Conservation (phyloP, 768 basidiomycete genomes). For the Macrolepiota fuliginosa region DNA sequence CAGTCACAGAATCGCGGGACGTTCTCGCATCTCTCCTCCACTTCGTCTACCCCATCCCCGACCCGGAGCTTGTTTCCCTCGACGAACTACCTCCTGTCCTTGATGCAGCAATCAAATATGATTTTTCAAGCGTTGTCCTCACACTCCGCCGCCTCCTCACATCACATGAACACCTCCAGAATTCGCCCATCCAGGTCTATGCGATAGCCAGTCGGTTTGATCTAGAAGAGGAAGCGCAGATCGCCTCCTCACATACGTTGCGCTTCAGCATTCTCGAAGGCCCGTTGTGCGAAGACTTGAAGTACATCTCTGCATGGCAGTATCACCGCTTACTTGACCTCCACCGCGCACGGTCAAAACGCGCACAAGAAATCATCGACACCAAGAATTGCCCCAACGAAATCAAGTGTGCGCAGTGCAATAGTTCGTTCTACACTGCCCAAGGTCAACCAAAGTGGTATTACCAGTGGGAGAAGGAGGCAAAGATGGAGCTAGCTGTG, state of each 20-base stretch:
- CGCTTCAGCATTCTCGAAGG: conserved; percentile 49
- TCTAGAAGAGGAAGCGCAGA: conserved; percentile 57
- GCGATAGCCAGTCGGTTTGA: conserved; percentile 68
- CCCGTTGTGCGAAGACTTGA: conserved; percentile 61
- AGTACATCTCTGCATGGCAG: conserved; percentile 63
- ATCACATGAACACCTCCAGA: conserved; percentile 43
- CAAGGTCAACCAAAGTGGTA: conserved; percentile 67
- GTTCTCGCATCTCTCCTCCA: conserved; percentile 51
- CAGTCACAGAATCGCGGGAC: conserved; percentile 48
- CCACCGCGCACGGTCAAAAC: conserved; percentile 50
- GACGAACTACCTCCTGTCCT: conserved; percentile 53
- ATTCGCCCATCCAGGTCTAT: conserved; percentile 60
- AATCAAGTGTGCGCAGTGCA: conserved; percentile 69
- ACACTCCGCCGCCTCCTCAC: conserved; percentile 52
- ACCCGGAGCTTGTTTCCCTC: conserved; percentile 49
- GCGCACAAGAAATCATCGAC: conserved; percentile 46
- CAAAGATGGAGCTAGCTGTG: conserved; percentile 52
- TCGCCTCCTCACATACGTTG: conserved; percentile 61
- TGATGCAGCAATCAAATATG: conserved; percentile 61
- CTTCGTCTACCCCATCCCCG: conserved; percentile 59
- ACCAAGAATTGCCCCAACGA: conserved; percentile 32
- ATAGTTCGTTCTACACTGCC: conserved; percentile 42
- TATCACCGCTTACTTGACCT: conserved; percentile 65
- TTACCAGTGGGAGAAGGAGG: conserved; percentile 55
- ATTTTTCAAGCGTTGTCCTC: conserved; percentile 44